Evolutionary conservation across 1,139 yeast species (phyloP).

Genomic region (Sugiyamaella grinbergsii): DNA sequence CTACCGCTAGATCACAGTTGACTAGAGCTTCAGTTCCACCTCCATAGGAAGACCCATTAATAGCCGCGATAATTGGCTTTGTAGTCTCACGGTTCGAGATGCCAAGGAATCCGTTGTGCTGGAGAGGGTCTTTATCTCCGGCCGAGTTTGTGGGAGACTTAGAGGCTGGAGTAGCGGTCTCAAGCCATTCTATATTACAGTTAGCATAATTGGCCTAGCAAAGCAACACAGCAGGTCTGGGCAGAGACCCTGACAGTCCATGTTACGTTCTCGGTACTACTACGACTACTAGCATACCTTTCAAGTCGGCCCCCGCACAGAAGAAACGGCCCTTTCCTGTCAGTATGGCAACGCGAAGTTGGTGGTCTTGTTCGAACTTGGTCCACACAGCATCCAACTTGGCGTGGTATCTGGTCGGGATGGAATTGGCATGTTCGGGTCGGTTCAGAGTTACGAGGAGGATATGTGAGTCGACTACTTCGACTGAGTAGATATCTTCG

Average conservation of each 20-base stretch:
- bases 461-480: constrained; percentile 28
- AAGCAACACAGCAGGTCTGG: no score
- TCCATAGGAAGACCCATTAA: constrained; percentile 40
- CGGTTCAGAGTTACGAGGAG: constrained; percentile 34
- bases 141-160: neutral
- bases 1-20: constrained; percentile 42
- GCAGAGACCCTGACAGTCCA: neutral
- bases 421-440: constrained; percentile 32
- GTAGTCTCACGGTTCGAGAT: constrained; percentile 36
- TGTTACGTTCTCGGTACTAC: neutral
- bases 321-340: constrained; percentile 40
- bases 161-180: constrained; percentile 4
- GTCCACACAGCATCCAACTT: constrained; percentile 33
- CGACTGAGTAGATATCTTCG: constrained; percentile 29
- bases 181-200: constrained; percentile 1
- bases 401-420: constrained; percentile 30
- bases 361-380: constrained; percentile 37
- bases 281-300: constrained; percentile 25
- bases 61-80: constrained; percentile 41
- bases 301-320: constrained; percentile 42
- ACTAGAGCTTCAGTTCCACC: constrained; percentile 42
- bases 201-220: no score
- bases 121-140: neutral
- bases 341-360: constrained; percentile 37
- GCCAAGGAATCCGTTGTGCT: constrained; percentile 38